Evolutionary conservation across 306 rosid species (phyloP), one percentile per base, ranked within the genome.

Genomic region (Prosopis cineraria): DNA sequence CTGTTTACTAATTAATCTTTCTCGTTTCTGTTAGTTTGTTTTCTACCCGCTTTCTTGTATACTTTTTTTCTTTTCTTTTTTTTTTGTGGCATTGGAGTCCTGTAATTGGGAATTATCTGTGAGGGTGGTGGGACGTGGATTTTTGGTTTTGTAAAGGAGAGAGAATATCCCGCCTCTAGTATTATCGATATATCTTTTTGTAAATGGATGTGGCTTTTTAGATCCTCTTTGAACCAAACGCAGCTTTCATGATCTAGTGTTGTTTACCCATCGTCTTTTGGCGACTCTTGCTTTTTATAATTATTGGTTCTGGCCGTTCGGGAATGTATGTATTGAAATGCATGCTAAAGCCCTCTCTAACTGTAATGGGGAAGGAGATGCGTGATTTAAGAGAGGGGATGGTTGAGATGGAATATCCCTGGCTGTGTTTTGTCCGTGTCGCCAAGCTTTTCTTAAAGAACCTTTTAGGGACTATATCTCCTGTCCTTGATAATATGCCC

Each of bases 161-260:
- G 44, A 17, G 88, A 78, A 80, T 76, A 80, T 80, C 78, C 41
- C 72, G 10, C 56, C 56, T 68, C 72, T 74, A 67, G 67, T 76
- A 58, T 50, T 70, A 72, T 7, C 6, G 44, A 78, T 72, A 45
- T 80, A 68, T 30, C 83, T 43, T 80, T 70, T 73, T 77, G 86
- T 81, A 87, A 84, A 87, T 88, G 86, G 83, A 87, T 73, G 84
- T 78, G 82, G 67, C 89, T 72, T 85, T 85, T 81, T 63, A 44
- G 86, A 80, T 79, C 86, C 85, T 81, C 70, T 41, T 44, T n/a
- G 34, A 73, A 56, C 82, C 75, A 83, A 80, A 83, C 77, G 79
- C 66, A 58, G 85, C 84, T 84, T 79, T 82, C 10, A 9, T 27
- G 52, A 40, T 81, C 62, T 6, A n/a, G 59, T 69, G 22, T 62